phyloP scores from a whole-genome alignment of 345 rosid genomes.

The Clarkia xantiana region DNA sequence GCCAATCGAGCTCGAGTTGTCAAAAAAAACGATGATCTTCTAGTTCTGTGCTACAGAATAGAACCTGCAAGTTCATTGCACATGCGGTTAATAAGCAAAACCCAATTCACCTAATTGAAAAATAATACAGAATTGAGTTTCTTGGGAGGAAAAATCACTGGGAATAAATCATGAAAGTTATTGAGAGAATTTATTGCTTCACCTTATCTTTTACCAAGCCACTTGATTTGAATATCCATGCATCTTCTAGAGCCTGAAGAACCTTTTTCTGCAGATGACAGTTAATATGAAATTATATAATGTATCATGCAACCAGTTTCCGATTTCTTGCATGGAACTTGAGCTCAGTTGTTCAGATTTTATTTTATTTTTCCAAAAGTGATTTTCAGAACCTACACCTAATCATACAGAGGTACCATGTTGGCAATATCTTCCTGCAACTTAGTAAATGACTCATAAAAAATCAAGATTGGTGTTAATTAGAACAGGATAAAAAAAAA shows the following conservation, averaged over 20 bases:
- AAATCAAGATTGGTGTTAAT: too few species aligned
- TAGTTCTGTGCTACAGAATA: constrained; percentile 86
- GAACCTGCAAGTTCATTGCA: constrained; percentile 47
- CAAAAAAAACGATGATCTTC: constrained; percentile 86
- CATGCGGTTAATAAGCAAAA: neutral
- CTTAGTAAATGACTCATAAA: too few species aligned
- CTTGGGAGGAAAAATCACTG: too few species aligned
- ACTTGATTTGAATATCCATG: constrained; percentile 82
- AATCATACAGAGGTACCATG: too few species aligned
- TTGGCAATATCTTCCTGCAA: too few species aligned
- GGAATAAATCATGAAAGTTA: too few species aligned
- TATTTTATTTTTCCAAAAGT: neutral
- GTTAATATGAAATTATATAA: neutral
- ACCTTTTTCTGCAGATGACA: constrained; percentile 54
- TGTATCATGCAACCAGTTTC: neutral
- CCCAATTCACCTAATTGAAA: neutral
- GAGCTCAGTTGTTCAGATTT: too few species aligned
- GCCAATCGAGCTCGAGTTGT: constrained; percentile 99
- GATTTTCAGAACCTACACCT: neutral
- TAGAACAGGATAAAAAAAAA: too few species aligned
- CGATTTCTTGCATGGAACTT: too few species aligned
- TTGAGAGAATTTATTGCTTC: neutral
- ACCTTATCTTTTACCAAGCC: constrained; percentile 96
- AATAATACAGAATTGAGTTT: too few species aligned
- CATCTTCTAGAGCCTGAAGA: constrained; percentile 74